phyloP scores from a whole-genome alignment of 2,329 filamentous ascomycete species.

The Phialophora macrospora region DNA sequence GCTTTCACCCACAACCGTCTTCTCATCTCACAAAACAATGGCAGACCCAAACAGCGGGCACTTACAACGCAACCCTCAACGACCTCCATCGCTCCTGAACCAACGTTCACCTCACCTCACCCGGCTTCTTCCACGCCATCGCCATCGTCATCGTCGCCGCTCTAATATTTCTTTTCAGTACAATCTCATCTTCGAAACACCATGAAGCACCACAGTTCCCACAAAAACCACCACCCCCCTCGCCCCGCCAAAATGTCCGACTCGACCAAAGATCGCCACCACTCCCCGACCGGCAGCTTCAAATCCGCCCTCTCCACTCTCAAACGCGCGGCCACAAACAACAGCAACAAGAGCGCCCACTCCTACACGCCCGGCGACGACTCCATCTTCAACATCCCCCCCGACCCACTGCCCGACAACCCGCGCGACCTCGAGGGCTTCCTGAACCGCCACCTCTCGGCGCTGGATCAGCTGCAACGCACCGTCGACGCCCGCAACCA shows the following conservation, averaged over 20 bases:
- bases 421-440: constrained; percentile 22
- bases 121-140: background rate
- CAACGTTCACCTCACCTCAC: constrained; percentile 12
- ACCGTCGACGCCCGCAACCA: constrained; percentile 17
- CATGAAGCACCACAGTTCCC: background rate
- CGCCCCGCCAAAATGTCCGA: background rate
- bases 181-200: background rate
- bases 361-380: constrained; percentile 9
- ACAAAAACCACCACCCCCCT: constrained; percentile 4
- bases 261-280: constrained; percentile 6
- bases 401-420: constrained; percentile 18
- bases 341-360: constrained; percentile 18
- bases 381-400: constrained; percentile 2
- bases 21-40: background rate
- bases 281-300: constrained; percentile 17
- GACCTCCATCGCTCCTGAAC: background rate
- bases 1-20: background rate
- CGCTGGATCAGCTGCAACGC: constrained; percentile 19
- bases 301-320: constrained; percentile 22
- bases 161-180: background rate
- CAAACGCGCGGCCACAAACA: constrained; percentile 21
- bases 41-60: background rate
- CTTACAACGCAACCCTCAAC: background rate
- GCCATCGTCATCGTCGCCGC: background rate
- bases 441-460: constrained; percentile 17